These are phyloP conservation scores for Stentor coeruleus DNA, from an alignment of 73 alveolate species.

Conservation along the genomic window DNA sequence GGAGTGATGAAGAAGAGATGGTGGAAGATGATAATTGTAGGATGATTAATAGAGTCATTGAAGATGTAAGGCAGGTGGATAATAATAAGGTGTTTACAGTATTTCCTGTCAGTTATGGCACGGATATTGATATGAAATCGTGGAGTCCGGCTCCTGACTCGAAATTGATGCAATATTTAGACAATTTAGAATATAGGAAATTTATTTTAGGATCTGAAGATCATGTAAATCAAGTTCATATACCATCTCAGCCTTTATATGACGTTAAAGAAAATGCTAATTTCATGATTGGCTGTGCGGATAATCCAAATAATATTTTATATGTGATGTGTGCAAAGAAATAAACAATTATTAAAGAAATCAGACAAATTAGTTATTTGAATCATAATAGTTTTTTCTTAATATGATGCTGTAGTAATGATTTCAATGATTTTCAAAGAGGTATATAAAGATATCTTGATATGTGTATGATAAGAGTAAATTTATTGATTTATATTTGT, in stretches of 20 bases:
- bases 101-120: conserved; percentile 11
- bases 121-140: background rate
- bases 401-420: too few relatives aligned
- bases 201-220: conserved; percentile 5
- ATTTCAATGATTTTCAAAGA: too few relatives aligned
- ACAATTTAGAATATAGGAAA: background rate
- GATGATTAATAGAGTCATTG: background rate
- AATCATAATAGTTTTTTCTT: too few relatives aligned
- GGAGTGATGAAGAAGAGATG: background rate
- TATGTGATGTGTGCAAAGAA: conserved; percentile 11
- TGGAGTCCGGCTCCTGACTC: background rate
- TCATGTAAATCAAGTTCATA: background rate
- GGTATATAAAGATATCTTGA: too few relatives aligned
- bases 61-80: background rate
- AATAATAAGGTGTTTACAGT: background rate
- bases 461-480: too few relatives aligned
- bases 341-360: too few relatives aligned
- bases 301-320: background rate
- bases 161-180: background rate
- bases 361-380: too few relatives aligned
- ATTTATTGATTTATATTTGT: too few relatives aligned
- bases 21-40: background rate
- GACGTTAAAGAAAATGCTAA: conserved; percentile 8
- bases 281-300: background rate
- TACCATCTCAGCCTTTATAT: background rate